These are phyloP conservation scores for Pleurostoma richardsiae DNA, from an alignment of 2,329 filamentous ascomycete species.

Conservation along the genomic window DNA sequence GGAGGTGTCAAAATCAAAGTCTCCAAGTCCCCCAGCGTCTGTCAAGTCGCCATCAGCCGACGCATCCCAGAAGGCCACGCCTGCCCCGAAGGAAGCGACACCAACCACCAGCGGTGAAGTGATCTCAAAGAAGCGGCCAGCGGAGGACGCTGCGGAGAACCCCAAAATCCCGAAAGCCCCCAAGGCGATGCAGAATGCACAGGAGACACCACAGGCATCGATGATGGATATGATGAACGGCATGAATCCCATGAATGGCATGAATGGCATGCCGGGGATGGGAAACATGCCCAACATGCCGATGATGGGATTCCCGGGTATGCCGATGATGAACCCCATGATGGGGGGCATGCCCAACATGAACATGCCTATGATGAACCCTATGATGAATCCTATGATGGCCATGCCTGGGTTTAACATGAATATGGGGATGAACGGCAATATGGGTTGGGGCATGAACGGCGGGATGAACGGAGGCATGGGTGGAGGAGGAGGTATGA, in stretches of 20 bases:
- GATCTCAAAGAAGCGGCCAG: slow-evolving; percentile 71
- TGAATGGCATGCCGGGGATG: slow-evolving; percentile 17
- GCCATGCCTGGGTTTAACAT: slow-evolving; percentile 35
- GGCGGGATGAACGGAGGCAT: slow-evolving; percentile 22
- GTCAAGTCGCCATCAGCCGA: slow-evolving; percentile 19
- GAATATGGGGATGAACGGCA: slow-evolving; percentile 27
- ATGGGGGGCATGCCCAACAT: slow-evolving; percentile 36
- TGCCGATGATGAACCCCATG: slow-evolving; percentile 16
- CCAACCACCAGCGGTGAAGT: slow-evolving; percentile 16
- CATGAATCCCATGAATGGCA: slow-evolving; percentile 29
- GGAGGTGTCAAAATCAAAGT: slow-evolving; percentile 29
- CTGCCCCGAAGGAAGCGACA: slow-evolving; percentile 19
- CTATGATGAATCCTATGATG: slow-evolving; percentile 33
- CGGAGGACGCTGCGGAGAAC: slow-evolving; percentile 65
- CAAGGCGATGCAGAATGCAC: slow-evolving; percentile 56
- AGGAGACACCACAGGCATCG: slow-evolving; percentile 35
- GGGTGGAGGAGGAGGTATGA: slow-evolving; percentile 25
- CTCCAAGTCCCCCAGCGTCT: slow-evolving; percentile 19
- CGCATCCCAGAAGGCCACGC: slow-evolving; percentile 20
- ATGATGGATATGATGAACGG: slow-evolving; percentile 39
- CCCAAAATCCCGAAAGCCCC: slow-evolving; percentile 61
- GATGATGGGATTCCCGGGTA: slow-evolving; percentile 20
- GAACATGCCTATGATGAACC: slow-evolving; percentile 25
- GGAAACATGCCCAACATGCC: slow-evolving; percentile 28
- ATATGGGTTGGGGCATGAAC: slow-evolving; percentile 24